Evolutionary conservation across 2,329 filamentous ascomycete species (phyloP), one percentile per base, ranked within the genome.

Genomic region (Pseudocercospora fijiensis): DNA sequence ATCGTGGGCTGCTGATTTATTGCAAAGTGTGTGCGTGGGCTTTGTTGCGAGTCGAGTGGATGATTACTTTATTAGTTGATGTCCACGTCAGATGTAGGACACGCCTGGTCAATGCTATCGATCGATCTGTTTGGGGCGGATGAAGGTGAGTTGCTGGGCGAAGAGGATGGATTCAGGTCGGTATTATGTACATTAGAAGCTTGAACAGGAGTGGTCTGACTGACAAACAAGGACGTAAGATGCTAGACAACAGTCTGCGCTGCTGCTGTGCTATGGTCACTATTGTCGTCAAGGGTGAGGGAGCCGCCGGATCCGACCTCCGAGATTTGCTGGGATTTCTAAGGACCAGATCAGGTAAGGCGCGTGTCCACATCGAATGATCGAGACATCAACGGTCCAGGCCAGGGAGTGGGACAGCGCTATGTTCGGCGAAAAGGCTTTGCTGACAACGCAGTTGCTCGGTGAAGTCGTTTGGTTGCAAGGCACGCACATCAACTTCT

Each of bases 1-100:
- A 76, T 76, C 16, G 20, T 60, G 53, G 26, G 33, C 33, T 37
- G 33, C 9, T 52, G 16, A 16, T 43, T 7, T 33, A 41, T 45
- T 2, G 16, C 2, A 24, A 45, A 16, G 11, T 26, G 33, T 41
- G 16, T 3, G 30, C 30, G 30, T 13, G 30, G 16, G 16, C 5
- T 47, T 58, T 20, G 13, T 24, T n/a, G 11, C 2, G 5, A 2
- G 4, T 28, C 2, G n/a, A 18, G 51, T 55, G 51, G 5, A 2
- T 6, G n/a, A n/a, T n/a, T n/a, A 28, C 2, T 28, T n/a, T 24
- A 2, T 13, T 5, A 22, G 8, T 55, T 2, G 24, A 27, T 33
- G 27, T 2, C 52, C n/a, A n/a, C 4, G n/a, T 52, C 22, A 24
- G 47, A 16, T 52, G 22, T 52, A 24, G 47, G 26, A 20, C n/a